Percentiles rank a stretch among this genome's conserved stretches.
phyloP scores from a whole-genome alignment of 2,329 filamentous ascomycete species.

The Huntiella omanensis region DNA sequence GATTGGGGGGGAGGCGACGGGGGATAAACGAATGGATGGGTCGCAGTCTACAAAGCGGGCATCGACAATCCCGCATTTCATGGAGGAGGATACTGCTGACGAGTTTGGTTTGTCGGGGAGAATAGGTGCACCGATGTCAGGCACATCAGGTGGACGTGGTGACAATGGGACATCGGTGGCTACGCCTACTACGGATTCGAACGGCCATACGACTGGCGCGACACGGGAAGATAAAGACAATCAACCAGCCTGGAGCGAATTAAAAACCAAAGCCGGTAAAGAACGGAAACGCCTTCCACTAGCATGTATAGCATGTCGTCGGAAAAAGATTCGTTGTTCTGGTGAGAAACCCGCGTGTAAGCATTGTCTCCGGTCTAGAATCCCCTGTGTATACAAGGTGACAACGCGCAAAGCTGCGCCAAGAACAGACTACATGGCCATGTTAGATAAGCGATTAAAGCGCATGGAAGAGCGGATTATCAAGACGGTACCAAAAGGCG shows the following conservation, averaged over 20 bases:
- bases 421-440: conserved; percentile 95
- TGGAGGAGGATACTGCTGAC: conserved; percentile 36
- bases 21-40: neutral
- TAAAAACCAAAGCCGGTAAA: conserved; percentile 86
- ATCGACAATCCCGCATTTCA: conserved; percentile 19
- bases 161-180: no score
- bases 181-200: neutral
- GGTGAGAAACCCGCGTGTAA: conserved; percentile 96
- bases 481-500: conserved; percentile 79
- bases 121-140: no score
- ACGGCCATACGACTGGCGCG: conserved; percentile 19
- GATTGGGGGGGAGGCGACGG: neutral
- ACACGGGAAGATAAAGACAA: conserved; percentile 34
- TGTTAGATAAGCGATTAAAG: conserved; percentile 89
- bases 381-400: conserved; percentile 94
- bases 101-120: conserved; percentile 33
- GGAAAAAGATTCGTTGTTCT: conserved; percentile 96
- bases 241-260: conserved; percentile 55
- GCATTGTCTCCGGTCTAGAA: conserved; percentile 78
- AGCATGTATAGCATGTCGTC: conserved; percentile 84
- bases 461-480: conserved; percentile 97
- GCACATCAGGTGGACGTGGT: no score
- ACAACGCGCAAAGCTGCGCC: conserved; percentile 87
- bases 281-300: conserved; percentile 83
- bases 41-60: neutral